Percentiles rank a stretch among this genome's conserved stretches.
Evolutionary conservation across 2,329 filamentous ascomycete species (phyloP).

Genomic region (Ophiocordyceps camponoti-saundersi): DNA sequence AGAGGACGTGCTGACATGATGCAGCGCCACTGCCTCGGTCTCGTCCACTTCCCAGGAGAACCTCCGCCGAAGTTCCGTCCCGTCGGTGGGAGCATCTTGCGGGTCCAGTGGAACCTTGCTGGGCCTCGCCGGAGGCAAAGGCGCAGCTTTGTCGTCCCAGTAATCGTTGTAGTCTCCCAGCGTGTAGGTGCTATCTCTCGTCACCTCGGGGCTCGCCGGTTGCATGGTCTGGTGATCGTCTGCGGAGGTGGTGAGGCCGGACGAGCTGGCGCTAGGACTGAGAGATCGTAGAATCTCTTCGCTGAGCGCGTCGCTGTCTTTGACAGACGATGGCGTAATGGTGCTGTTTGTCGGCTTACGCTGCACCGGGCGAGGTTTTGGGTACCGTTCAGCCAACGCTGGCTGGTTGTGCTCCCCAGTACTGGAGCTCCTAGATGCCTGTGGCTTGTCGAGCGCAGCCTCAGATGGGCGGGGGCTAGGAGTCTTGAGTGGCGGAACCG

Average conservation of each 20-base stretch:
- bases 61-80: slow-evolving; percentile 8
- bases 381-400: slow-evolving; percentile 15
- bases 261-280: slow-evolving; percentile 24
- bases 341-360: slow-evolving; percentile 30
- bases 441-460: not conserved
- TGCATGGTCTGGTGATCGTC: slow-evolving; percentile 5
- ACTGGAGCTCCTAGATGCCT: not conserved
- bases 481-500: slow-evolving; percentile 16
- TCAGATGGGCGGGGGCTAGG: slow-evolving; percentile 11
- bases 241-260: slow-evolving; percentile 3
- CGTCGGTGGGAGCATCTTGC: not conserved
- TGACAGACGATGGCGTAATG: slow-evolving; percentile 33
- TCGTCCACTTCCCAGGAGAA: slow-evolving; percentile 21
- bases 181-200: slow-evolving; percentile 44
- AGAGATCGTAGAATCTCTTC: slow-evolving; percentile 62
- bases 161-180: slow-evolving; percentile 53
- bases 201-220: slow-evolving; percentile 4
- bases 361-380: slow-evolving; percentile 18
- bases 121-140: not conserved
- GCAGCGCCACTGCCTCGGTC: not conserved
- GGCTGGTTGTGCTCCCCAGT: not conserved
- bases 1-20: not conserved
- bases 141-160: slow-evolving; percentile 27
- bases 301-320: slow-evolving; percentile 53
- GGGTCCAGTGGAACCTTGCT: too few relatives aligned